These are phyloP conservation scores for Diaporthe citrichinensis DNA, from an alignment of 2,329 filamentous ascomycete species.

Conservation along the genomic window DNA sequence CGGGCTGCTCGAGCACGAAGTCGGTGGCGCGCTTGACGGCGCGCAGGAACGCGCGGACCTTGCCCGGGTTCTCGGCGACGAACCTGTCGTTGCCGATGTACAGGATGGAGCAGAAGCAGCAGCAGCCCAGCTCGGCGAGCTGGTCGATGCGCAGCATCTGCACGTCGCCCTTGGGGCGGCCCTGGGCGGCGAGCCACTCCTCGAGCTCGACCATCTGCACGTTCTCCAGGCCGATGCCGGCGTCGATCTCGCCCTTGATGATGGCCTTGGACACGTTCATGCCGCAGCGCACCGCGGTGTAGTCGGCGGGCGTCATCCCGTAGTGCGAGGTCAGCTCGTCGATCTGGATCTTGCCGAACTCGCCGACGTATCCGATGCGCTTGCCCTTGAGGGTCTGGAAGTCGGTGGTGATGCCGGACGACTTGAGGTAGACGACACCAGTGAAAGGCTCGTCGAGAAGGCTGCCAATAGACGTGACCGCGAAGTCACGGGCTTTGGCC, in stretches of 20 bases:
- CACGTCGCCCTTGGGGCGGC: slow-evolving; percentile 74
- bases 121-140: slow-evolving; percentile 84
- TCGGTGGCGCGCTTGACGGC: slow-evolving; percentile 83
- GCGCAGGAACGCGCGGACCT: slow-evolving; percentile 76
- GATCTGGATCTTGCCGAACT: slow-evolving; percentile 88
- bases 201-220: slow-evolving; percentile 88
- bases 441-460: slow-evolving; percentile 86
- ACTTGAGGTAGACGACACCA: slow-evolving; percentile 82
- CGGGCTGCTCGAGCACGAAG: slow-evolving; percentile 75
- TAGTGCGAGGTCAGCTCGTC: slow-evolving; percentile 85
- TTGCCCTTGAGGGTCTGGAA: slow-evolving; percentile 83
- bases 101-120: slow-evolving; percentile 86
- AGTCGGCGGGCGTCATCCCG: slow-evolving; percentile 79
- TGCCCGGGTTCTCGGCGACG: slow-evolving; percentile 74
- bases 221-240: slow-evolving; percentile 81
- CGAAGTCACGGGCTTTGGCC: slow-evolving; percentile 83
- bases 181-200: slow-evolving; percentile 78
- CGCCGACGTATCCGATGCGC: slow-evolving; percentile 83
- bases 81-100: slow-evolving; percentile 85
- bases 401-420: slow-evolving; percentile 80
- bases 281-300: slow-evolving; percentile 82
- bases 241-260: slow-evolving; percentile 79
- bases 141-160: slow-evolving; percentile 87
- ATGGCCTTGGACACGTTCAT: slow-evolving; percentile 87
- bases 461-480: slow-evolving; percentile 79